A percentile compares a stretch with the other conserved stretches of the same genome.
Conservation (phyloP, 2,329 filamentous ascomycete species). For the Neurospora crassa region DNA sequence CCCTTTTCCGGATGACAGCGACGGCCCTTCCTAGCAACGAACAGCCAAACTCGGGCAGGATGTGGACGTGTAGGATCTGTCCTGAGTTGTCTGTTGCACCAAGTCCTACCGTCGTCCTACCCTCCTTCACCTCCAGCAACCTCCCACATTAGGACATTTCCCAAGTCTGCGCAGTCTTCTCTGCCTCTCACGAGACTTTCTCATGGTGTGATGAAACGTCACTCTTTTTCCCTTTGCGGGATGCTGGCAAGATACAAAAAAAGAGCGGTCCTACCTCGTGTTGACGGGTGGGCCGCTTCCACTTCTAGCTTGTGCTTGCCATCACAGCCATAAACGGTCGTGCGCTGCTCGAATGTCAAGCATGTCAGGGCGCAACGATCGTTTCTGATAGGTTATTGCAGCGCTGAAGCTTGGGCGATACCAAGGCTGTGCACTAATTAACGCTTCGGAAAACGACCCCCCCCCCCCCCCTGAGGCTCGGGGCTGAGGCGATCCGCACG, state of each 20-base stretch:
- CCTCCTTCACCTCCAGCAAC: neutral
- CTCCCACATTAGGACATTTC: neutral
- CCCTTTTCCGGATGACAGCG: neutral
- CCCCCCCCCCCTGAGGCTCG: neutral
- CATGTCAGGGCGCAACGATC: neutral
- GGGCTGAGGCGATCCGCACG: constrained; percentile 3
- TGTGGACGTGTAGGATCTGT: neutral
- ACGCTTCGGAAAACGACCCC: too few species aligned
- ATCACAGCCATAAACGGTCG: neutral
- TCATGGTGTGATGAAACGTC: neutral
- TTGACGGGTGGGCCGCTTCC: neutral
- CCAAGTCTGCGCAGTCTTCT: neutral
- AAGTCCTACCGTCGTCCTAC: neutral
- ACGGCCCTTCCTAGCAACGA: neutral
- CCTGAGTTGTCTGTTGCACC: neutral
- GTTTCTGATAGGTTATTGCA: constrained; percentile 10
- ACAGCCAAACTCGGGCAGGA: neutral
- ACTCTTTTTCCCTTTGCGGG: neutral
- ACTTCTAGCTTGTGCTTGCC: neutral
- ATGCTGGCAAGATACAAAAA: neutral
- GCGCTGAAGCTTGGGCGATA: constrained; percentile 9
- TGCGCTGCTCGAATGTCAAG: neutral
- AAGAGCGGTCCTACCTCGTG: neutral
- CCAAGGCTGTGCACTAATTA: constrained; percentile 15
- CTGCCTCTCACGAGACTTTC: neutral